Base-by-base conservation (phyloP, 345 rosid genomes). In the Kernera saxatilis region DNA sequence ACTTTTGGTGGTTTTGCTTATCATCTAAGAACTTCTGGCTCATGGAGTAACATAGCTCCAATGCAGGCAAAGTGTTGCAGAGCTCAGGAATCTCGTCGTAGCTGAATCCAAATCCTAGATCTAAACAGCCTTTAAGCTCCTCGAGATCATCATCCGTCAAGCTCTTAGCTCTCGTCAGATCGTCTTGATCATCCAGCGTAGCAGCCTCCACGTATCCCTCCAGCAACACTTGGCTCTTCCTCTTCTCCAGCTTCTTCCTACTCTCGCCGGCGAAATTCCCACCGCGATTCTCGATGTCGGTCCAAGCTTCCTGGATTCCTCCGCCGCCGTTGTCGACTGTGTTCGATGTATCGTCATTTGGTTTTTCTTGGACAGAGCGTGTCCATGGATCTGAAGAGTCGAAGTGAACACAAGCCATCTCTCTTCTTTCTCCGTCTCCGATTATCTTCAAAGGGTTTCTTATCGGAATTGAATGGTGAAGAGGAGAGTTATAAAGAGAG, bases 11-110 rank as follows among this genome's bases (percentile, higher is more conserved):
- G 32, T 77, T 83, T 14, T 82, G 86, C 19, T 61, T 44, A 30
- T 92, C 98, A 72, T 88, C 98, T 13, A 74, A 81, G 51, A 83
- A 92, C 84, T 82, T 92, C 80, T 90, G 96, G 70, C 87, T 86
- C 96, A 92, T 88, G 5, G 98, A 92, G 77, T 92, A 92, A 63
- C 98, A 92, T 0, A 92, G 84, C 83, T 92, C 96, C 25, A 92
- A 91, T 6, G 98, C 98, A 40, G 96, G 98, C 80, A 92, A 71
- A 23, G 98, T 92, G 65, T 82, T 88, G 72, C 98, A 90, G 12
- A 92, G 95, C 82, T 90, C 98, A 53, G 98, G 98, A 72, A 92
- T 92, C 84, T 92, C 98, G 5, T 92, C 95, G 61, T 92, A 92
- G 71, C 88, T 88, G 49, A 92, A 92, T 0, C 96, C 96, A 72